Percentiles rank a stretch among this genome's conserved stretches.
phyloP scores from a whole-genome alignment of 2,329 filamentous ascomycete genomes.

The Eutypa lata region DNA sequence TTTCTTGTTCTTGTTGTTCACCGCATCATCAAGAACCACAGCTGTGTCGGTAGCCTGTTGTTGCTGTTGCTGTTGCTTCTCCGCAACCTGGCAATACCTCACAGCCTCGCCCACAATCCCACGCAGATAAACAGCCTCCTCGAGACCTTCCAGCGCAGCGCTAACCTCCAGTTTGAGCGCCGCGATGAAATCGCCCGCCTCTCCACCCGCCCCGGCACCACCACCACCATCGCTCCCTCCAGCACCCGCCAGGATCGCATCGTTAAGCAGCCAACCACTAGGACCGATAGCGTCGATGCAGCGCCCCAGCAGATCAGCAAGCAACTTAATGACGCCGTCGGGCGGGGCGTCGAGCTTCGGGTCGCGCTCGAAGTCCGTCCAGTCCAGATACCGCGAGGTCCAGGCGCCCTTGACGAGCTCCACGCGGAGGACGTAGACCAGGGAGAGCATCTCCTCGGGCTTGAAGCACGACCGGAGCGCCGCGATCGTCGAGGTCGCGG shows the following conservation, averaged over 20 bases:
- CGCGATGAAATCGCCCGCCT: slow-evolving; percentile 62
- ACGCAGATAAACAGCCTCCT: slow-evolving; percentile 64
- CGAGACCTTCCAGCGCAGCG: slow-evolving; percentile 67
- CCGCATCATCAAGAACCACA: slow-evolving; percentile 40
- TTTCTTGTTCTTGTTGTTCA: too few species aligned
- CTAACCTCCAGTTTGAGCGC: slow-evolving; percentile 66
- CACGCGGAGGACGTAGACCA: slow-evolving; percentile 69
- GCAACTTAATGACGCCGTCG: slow-evolving; percentile 66
- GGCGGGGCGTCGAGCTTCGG: slow-evolving; percentile 50
- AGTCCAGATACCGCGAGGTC: slow-evolving; percentile 69
- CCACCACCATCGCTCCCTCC: slow-evolving; percentile 27
- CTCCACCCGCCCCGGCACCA: slow-evolving; percentile 53
- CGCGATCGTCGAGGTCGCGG: slow-evolving; percentile 56
- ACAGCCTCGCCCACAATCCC: slow-evolving; percentile 65
- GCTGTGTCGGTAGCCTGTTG: slow-evolving; percentile 3
- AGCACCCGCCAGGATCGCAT: slow-evolving; percentile 44
- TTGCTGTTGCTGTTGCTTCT: slow-evolving; percentile 13
- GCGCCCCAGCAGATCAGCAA: slow-evolving; percentile 68
- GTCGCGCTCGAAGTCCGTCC: slow-evolving; percentile 43
- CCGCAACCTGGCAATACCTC: slow-evolving; percentile 49
- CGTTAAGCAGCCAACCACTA: slow-evolving; percentile 69
- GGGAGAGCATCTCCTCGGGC: slow-evolving; percentile 65
- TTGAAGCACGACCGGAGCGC: slow-evolving; percentile 62
- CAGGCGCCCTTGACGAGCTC: slow-evolving; percentile 74
- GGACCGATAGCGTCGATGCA: slow-evolving; percentile 74